A percentile compares a stretch with the other conserved stretches of the same genome.
phyloP scores from a whole-genome alignment of 108 stramenopile species.

The Fragilariopsis cylindrus region DNA sequence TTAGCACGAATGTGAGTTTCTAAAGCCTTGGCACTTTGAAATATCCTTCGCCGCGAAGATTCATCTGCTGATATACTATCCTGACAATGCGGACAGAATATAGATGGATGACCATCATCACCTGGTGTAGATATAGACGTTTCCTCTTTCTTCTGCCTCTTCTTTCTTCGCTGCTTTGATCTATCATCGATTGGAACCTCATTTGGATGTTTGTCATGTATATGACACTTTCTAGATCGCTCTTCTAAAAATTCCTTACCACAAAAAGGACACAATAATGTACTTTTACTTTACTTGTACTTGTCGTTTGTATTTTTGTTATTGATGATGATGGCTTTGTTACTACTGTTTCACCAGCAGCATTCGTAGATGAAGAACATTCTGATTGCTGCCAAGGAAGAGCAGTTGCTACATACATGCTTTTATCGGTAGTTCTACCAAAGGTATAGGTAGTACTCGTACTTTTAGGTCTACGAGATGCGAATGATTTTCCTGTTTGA shows the following conservation, averaged over 20 bases:
- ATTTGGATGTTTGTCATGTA: constrained; percentile 35
- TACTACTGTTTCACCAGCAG: not conserved
- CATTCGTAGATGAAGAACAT: not conserved
- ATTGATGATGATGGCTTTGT: not conserved
- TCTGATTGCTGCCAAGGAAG: constrained; percentile 36
- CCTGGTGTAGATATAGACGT: not conserved
- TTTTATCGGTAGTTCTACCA: constrained; percentile 41
- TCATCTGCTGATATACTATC: not conserved
- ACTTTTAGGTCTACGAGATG: constrained; percentile 42
- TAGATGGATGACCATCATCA: not conserved
- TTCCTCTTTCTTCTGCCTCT: not conserved
- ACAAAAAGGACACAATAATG: constrained; percentile 63
- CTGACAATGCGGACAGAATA: not conserved
- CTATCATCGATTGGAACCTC: not conserved
- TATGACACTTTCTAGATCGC: constrained; percentile 72
- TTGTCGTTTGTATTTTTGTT: not conserved
- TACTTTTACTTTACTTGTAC: not conserved
- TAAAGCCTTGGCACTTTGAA: constrained; percentile 59
- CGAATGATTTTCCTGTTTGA: constrained; percentile 85
- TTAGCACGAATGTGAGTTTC: constrained; percentile 69
- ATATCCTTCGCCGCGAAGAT: constrained; percentile 30
- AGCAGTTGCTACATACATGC: constrained; percentile 7
- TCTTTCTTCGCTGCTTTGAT: constrained; percentile 32
- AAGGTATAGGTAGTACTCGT: constrained; percentile 76
- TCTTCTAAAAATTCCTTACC: constrained; percentile 62